Evolutionary conservation across 495 filamentous ascomycete genomes (phyloP).

Genomic region (Venustampulla echinocandica): DNA sequence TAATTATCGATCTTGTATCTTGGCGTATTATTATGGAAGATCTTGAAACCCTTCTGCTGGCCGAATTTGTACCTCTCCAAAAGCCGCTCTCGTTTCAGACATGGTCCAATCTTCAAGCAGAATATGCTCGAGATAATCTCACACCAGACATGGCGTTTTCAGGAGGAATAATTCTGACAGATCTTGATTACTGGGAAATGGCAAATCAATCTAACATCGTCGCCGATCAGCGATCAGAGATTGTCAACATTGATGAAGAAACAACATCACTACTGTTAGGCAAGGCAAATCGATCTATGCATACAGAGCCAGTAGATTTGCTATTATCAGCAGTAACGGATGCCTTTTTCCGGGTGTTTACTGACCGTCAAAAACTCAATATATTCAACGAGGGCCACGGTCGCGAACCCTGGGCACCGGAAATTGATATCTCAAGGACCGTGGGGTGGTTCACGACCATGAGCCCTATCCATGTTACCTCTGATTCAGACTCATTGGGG

Average conservation of each 20-base stretch:
- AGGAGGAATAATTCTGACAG: constrained; percentile 19
- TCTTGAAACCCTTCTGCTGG: constrained; percentile 50
- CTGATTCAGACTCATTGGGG: constrained; percentile 12
- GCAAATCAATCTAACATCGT: constrained; percentile 36
- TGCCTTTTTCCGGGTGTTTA: constrained; percentile 37
- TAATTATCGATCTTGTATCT: constrained; percentile 62
- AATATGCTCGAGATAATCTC: constrained; percentile 21
- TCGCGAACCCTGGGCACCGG: constrained; percentile 40
- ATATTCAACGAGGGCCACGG: constrained; percentile 49
- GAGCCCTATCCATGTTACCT: constrained; percentile 31
- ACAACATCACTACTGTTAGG: constrained; percentile 36
- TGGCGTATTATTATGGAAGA: constrained; percentile 63
- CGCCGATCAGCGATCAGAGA: constrained; percentile 36
- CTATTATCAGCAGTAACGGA: constrained; percentile 42
- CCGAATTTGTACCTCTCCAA: constrained; percentile 30
- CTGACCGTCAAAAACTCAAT: constrained; percentile 2
- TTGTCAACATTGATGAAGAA: constrained; percentile 38
- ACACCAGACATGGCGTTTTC: neutral
- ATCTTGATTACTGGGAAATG: constrained; percentile 46
- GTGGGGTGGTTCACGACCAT: constrained; percentile 57
- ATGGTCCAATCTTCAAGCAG: constrained; percentile 46
- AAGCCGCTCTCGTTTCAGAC: constrained; percentile 52
- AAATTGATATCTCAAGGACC: constrained; percentile 48
- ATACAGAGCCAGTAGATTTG: constrained; percentile 46
- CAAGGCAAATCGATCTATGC: constrained; percentile 38